phyloP scores from a whole-genome alignment of 2,329 filamentous ascomycete genomes.

The Geoglossum cookeanum region DNA sequence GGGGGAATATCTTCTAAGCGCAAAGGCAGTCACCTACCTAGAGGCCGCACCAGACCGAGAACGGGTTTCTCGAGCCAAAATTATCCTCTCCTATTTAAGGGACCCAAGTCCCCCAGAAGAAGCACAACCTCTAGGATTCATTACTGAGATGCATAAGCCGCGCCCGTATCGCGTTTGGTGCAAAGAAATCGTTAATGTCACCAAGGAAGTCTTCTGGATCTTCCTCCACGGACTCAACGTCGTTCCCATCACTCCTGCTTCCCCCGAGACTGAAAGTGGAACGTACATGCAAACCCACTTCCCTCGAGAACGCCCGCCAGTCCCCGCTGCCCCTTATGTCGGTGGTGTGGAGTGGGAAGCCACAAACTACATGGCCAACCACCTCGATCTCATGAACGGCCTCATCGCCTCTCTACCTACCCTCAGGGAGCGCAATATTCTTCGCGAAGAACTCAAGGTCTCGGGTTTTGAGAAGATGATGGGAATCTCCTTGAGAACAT shows the following conservation, averaged over 20 bases:
- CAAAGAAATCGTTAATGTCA: constrained; percentile 80
- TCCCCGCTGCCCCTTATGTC: constrained; percentile 87
- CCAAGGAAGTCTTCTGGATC: constrained; percentile 98
- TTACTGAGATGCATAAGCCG: constrained; percentile 70
- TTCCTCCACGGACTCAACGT: constrained; percentile 91
- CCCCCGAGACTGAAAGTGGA: constrained; percentile 25
- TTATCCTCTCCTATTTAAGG: constrained; percentile 60
- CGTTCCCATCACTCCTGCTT: constrained; percentile 35
- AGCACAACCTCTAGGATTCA: constrained; percentile 62
- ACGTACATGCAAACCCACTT: constrained; percentile 55
- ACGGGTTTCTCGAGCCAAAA: constrained; percentile 46
- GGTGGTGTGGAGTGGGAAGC: constrained; percentile 98
- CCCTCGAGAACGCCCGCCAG: constrained; percentile 68
- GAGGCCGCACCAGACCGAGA: constrained; percentile 43
- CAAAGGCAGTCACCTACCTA: constrained; percentile 51
- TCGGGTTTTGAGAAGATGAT: constrained; percentile 86
- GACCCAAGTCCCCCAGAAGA: constrained; percentile 62
- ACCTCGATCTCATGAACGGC: constrained; percentile 83
- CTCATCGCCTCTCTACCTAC: constrained; percentile 66
- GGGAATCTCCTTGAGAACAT: constrained; percentile 66
- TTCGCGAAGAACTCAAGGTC: constrained; percentile 60
- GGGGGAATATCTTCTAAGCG: not conserved
- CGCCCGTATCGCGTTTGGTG: constrained; percentile 87
- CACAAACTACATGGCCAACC: constrained; percentile 84
- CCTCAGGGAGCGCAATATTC: constrained; percentile 46